A percentile compares a stretch with the other conserved stretches of the same genome.
phyloP scores from a whole-genome alignment of 352 stramenopile species.

The Phytophthora colocasiae region DNA sequence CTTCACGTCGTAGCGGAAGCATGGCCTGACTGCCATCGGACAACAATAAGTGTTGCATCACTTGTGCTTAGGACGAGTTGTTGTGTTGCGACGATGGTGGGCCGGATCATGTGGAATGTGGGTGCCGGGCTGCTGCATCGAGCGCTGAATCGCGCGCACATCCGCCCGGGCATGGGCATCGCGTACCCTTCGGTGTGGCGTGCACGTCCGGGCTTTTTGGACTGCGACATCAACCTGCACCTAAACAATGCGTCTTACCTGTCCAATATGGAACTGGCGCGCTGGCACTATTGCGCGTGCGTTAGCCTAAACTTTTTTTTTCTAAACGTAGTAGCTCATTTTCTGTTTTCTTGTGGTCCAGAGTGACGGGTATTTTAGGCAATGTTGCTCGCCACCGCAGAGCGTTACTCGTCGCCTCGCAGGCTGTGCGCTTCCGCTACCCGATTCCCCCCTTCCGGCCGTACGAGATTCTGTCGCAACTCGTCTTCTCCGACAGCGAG shows the following conservation, averaged over 20 bases:
- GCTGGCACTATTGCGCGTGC: slow-evolving; percentile 83
- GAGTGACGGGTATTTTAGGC: slow-evolving; percentile 55
- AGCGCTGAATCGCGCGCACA: slow-evolving; percentile 58
- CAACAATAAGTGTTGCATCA: not conserved
- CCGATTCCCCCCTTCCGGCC: slow-evolving; percentile 61
- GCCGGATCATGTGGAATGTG: slow-evolving; percentile 83
- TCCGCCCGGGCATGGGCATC: slow-evolving; percentile 67
- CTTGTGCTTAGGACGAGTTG: slow-evolving; percentile 10
- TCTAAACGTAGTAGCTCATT: too few species aligned
- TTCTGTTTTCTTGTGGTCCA: too few species aligned
- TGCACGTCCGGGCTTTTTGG: slow-evolving; percentile 69
- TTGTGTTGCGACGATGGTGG: slow-evolving; percentile 51
- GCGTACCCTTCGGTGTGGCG: slow-evolving; percentile 77
- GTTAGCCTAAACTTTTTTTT: slow-evolving; percentile 34
- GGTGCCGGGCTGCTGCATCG: slow-evolving; percentile 67
- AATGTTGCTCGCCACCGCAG: slow-evolving; percentile 58
- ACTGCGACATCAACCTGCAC: slow-evolving; percentile 87
- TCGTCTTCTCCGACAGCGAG: slow-evolving; percentile 54
- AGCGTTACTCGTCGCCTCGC: slow-evolving; percentile 67
- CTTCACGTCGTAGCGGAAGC: slow-evolving; percentile 1
- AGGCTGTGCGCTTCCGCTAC: slow-evolving; percentile 64
- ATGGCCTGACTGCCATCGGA: not conserved
- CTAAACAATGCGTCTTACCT: slow-evolving; percentile 88
- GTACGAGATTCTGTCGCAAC: slow-evolving; percentile 64
- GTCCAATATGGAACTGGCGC: slow-evolving; percentile 85